These are phyloP conservation scores for Tritrichomonas foetus DNA, from an alignment of 208 protist species.

Conservation along the genomic window DNA sequence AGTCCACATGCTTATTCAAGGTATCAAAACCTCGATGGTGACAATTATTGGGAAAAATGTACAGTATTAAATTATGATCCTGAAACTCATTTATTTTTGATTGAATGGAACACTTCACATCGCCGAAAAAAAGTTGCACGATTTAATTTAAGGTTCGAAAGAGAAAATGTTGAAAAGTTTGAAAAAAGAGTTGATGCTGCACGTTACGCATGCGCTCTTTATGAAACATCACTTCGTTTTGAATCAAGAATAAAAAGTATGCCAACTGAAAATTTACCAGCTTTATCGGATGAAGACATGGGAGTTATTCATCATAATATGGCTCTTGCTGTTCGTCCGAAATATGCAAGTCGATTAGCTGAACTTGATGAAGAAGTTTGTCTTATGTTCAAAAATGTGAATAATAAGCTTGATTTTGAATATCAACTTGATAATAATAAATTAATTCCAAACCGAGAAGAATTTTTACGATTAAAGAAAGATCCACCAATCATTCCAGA, in stretches of 20 bases:
- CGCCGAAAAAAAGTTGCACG: background rate
- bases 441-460: slow-evolving; percentile 21
- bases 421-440: background rate
- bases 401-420: background rate
- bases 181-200: background rate
- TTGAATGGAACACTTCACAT: background rate
- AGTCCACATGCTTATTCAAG: background rate
- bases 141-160: background rate
- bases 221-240: background rate
- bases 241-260: background rate
- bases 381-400: background rate
- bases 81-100: slow-evolving; percentile 15
- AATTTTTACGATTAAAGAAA: background rate
- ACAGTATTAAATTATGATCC: background rate
- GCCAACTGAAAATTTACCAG: background rate
- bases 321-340: background rate
- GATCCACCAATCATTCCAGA: background rate
- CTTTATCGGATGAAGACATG: background rate
- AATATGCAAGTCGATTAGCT: background rate
- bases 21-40: background rate
- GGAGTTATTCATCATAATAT: background rate
- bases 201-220: background rate
- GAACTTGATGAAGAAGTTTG: background rate
- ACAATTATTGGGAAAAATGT: background rate
- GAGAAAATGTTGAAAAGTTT: background rate